phyloP scores from a whole-genome alignment of 176 grass and related monocot genomes.

The Thinopyrum elongatum region DNA sequence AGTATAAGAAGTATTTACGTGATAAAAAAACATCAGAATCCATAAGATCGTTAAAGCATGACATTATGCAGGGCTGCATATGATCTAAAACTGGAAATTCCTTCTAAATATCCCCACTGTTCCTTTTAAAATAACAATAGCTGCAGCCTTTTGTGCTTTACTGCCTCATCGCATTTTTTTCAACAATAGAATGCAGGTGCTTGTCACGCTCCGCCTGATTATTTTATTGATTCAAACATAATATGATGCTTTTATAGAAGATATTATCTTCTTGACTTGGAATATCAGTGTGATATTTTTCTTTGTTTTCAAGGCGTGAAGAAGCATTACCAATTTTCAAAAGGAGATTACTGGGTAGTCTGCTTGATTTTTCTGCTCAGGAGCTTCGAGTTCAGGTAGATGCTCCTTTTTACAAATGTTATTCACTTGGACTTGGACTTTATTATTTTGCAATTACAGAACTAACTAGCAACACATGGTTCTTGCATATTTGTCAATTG shows the following conservation, averaged over 20 bases:
- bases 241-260: slow-evolving; percentile 7
- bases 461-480: background rate
- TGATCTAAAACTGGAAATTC: background rate
- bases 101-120: background rate
- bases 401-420: slow-evolving; percentile 24
- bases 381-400: slow-evolving; percentile 73
- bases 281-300: slow-evolving; percentile 22
- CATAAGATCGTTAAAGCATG: slow-evolving; percentile 5
- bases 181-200: background rate
- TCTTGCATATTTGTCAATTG: slow-evolving; percentile 1
- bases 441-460: background rate
- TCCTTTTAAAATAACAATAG: background rate
- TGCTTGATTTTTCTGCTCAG: slow-evolving; percentile 83
- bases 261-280: background rate
- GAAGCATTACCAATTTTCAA: slow-evolving; percentile 71
- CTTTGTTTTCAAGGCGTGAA: slow-evolving; percentile 64
- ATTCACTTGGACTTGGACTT: background rate
- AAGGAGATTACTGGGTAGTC: slow-evolving; percentile 63
- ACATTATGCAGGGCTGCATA: background rate
- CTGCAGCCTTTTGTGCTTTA: background rate
- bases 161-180: background rate
- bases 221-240: background rate
- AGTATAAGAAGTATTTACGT: slow-evolving; percentile 1
- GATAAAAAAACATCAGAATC: background rate
- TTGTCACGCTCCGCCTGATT: background rate